Evolutionary conservation across 1,284 basidiomycete species (phyloP), one percentile per base, ranked within the genome.

Genomic region (Moesziomyces aphidis): DNA sequence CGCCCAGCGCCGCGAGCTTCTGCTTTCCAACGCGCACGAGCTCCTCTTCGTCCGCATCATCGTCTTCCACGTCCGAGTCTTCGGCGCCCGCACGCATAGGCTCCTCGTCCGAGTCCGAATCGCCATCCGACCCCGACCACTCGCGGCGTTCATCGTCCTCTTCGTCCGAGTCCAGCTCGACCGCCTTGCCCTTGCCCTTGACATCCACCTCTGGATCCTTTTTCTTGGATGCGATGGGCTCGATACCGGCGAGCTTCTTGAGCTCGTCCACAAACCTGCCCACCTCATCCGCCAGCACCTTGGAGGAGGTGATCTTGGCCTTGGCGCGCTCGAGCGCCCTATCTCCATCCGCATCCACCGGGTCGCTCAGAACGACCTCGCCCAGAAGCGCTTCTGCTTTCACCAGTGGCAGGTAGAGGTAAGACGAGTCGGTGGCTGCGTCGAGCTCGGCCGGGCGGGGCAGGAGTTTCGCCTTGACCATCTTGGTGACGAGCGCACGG

Each of bases 231-330:
- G 31, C 39, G 15, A 31, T 39, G n/a, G 56, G n/a, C 50, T 67
- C 59, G 34, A 67, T 53, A 8, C 73, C 61, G 5, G 53, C 66
- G 4, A 78, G 49, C 44, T 43, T 58, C 50, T 60, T 70, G n/a
- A 79, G 61, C 63, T 87, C 86, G 10, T 88, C 86, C 0, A 94
- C 81, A 19, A 89, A 88, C 22, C 82, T 79, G 19, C 86, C 86
- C 3, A 93, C 87, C 69, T 89, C 89, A 15, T 88, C 87, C 0
- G 92, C 90, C 13, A 94, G 86, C 21, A 88, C 85, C 83, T 93
- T 94, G 2, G 91, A 91, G 78, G 92, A 93, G 47, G 92, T 87
- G 24, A 95, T 85, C 28, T 92, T 89, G 61, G 89, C 90, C 77
- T 92, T 90, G 1, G 91, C 89, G 84, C 91, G 92, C 8, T 88